Evolutionary conservation across 768 basidiomycete genomes (phyloP).

Genomic region (Rhizopogon vinicolor): DNA sequence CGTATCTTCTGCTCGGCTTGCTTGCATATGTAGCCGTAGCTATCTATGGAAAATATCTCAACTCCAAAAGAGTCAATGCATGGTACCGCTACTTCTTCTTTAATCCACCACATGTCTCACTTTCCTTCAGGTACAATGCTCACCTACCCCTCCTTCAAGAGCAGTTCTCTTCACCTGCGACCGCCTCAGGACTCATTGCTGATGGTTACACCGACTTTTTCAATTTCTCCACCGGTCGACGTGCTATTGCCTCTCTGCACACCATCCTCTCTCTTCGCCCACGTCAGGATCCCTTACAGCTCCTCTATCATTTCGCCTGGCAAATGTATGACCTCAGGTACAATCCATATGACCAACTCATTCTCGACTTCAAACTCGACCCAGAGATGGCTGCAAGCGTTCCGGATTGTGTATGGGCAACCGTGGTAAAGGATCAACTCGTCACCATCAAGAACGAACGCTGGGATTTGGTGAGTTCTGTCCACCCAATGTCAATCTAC

Average conservation of each 20-base stretch:
- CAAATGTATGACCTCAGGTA: constrained; percentile 76
- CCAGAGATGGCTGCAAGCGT: constrained; percentile 32
- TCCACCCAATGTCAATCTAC: neutral
- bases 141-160: constrained; percentile 53
- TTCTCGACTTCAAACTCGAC: constrained; percentile 75
- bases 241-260: constrained; percentile 73
- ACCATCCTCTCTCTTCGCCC: constrained; percentile 74
- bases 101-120: constrained; percentile 1
- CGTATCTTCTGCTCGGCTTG: constrained; percentile 46
- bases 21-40: constrained; percentile 53
- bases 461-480: constrained; percentile 80
- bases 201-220: constrained; percentile 82
- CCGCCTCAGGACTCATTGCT: constrained; percentile 44
- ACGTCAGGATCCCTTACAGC: constrained; percentile 77
- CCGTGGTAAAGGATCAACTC: constrained; percentile 79
- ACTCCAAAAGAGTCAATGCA: constrained; percentile 53
- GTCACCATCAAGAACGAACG: constrained; percentile 60
- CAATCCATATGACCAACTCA: constrained; percentile 59
- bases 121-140: constrained; percentile 48
- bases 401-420: constrained; percentile 76
- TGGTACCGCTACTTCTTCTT: constrained; percentile 46
- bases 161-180: constrained; percentile 71
- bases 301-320: constrained; percentile 54
- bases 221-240: constrained; percentile 83
- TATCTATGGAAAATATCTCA: constrained; percentile 56